These are phyloP conservation scores for Apophysomyces elegans DNA, from an alignment of 371 early-diverging fungal genomes.

Conservation along the genomic window DNA sequence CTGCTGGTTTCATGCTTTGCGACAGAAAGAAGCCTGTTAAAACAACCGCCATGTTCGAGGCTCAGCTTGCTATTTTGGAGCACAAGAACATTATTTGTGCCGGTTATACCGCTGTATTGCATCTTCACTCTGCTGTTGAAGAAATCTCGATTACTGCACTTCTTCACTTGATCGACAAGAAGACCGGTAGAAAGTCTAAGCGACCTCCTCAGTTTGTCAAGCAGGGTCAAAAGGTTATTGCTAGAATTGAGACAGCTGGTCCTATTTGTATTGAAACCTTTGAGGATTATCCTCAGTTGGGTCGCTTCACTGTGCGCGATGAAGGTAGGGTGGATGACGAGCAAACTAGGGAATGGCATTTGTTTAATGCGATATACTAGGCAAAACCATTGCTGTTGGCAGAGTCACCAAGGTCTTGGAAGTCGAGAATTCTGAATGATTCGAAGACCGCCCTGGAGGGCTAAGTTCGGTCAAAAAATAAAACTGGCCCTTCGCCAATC, in stretches of 20 bases:
- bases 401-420: constrained; percentile 84
- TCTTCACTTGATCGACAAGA: constrained; percentile 89
- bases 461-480: background rate
- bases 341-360: too few relatives aligned
- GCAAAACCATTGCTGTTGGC: constrained; percentile 95
- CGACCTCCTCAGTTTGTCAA: constrained; percentile 92
- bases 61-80: constrained; percentile 89
- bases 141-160: constrained; percentile 84
- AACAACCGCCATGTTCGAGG: constrained; percentile 80
- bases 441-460: constrained; percentile 17
- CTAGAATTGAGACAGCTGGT: constrained; percentile 75
- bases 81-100: constrained; percentile 95
- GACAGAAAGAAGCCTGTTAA: constrained; percentile 78
- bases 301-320: constrained; percentile 96
- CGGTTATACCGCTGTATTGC: constrained; percentile 91
- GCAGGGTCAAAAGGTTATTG: constrained; percentile 86
- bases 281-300: constrained; percentile 89
- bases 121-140: constrained; percentile 88
- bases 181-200: constrained; percentile 84
- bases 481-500: background rate
- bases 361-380: constrained; percentile 19
- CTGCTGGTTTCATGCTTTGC: constrained; percentile 89
- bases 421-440: constrained; percentile 21
- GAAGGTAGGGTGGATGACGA: constrained; percentile 62
- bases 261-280: constrained; percentile 90